Evolutionary conservation across 139 green algal species (phyloP), one percentile per base, ranked within the genome.

Genomic region (Klebsormidium nitens): DNA sequence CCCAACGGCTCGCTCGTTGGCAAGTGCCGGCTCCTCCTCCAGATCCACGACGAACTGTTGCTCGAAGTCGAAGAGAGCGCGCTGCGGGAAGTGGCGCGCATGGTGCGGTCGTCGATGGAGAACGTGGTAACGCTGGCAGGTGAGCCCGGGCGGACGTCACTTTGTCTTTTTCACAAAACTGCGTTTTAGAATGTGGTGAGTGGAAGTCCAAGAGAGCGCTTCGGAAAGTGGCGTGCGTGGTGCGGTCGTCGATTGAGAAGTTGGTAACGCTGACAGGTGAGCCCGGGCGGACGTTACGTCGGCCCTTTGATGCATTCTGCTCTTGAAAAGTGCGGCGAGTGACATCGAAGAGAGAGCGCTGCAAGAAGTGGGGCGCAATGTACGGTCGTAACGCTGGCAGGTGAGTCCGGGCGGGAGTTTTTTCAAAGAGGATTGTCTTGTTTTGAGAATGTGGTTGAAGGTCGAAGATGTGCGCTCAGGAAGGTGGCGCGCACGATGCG

Each of bases 41-140:
- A 74, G 57, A 72, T 74, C 2, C 66, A 74, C 35, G 66, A 74
- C 31, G 66, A 74, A 56, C 59, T 74, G 36, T 19, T 74, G 57
- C 17, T 74, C 1, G 66, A 74, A 29, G 66, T 74, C 14, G 36
- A 74, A 11, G 28, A 19, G 28, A 19, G 14, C 5, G 23, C 29
- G 23, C 8, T 74, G 39, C 11, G 28, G 28, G 0, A 26, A 36
- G 66, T 37, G 23, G 61, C 1, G 42, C 19, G 63, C 28, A 23
- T 72, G 32, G 36, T 74, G 23, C 56, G 61, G 23, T 1, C 17
- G 1, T 72, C 28, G 56, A 74, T 74, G 66, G 66, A 74, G 17
- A 61, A 50, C 26, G 66, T 56, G n/a, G 17, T 66, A 23, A 28
- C 39, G 26, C 56, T 74, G 2, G 14, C 31, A 68, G 60, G 60